These are phyloP conservation scores for Bocquillonia castaneifolia DNA, from an alignment of 441 rosid genomes.

Conservation along the genomic window DNA sequence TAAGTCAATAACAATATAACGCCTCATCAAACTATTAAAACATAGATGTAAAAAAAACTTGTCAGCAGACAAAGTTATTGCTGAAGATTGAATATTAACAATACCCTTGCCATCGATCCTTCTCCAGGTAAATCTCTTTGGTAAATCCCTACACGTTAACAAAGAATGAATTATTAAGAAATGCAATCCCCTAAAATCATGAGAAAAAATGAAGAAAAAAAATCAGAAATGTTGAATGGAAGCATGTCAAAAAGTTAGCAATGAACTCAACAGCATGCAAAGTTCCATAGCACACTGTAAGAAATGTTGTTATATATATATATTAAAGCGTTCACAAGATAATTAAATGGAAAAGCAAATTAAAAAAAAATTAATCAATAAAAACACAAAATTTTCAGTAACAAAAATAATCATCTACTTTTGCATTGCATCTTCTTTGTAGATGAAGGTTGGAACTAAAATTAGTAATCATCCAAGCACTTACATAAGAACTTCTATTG, in stretches of 20 bases:
- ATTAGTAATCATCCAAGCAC: background rate
- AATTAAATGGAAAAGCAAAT: constrained; percentile 9
- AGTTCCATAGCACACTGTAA: background rate
- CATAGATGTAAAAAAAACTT: background rate
- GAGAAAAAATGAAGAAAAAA: constrained; percentile 4
- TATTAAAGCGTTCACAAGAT: background rate
- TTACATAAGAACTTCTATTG: background rate
- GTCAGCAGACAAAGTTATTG: constrained; percentile 17
- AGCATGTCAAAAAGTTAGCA: constrained; percentile 2
- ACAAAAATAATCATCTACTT: background rate
- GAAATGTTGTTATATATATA: background rate
- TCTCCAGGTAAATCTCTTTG: constrained; percentile 95
- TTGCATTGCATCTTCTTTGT: background rate
- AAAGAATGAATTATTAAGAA: constrained; percentile 8
- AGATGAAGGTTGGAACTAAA: background rate
- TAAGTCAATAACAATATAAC: background rate
- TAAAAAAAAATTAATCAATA: background rate
- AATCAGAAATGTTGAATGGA: background rate
- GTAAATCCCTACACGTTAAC: constrained; percentile 76
- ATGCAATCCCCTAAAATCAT: constrained; percentile 3
- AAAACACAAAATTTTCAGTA: background rate
- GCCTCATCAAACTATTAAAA: background rate
- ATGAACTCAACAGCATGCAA: background rate
- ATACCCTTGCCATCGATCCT: constrained; percentile 98
- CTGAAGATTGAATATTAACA: constrained; percentile 30